Percentiles rank a stretch among this genome's conserved stretches.
These are phyloP conservation scores for Eimeria maxima DNA, from an alignment of 169 alveolate species.

Conservation along the genomic window DNA sequence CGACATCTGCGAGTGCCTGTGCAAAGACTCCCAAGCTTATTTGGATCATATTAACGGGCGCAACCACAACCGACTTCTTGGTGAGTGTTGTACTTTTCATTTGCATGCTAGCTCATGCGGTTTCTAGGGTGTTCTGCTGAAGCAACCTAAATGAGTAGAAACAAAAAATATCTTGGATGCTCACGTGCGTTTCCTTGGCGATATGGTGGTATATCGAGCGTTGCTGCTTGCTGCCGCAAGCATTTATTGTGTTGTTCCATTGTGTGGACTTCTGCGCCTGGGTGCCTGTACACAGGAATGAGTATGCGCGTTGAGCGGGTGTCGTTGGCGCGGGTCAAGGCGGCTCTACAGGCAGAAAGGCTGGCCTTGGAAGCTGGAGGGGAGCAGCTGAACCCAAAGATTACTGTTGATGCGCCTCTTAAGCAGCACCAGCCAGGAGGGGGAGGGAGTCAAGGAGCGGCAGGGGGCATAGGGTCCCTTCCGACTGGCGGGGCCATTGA, in stretches of 20 bases:
- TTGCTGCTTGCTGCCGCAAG: background rate
- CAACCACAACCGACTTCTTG: constrained; percentile 94
- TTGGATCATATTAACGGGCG: constrained; percentile 96
- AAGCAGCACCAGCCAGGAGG: background rate
- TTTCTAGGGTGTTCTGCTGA: background rate
- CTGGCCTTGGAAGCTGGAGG: constrained; percentile 7
- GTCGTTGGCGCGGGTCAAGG: constrained; percentile 91
- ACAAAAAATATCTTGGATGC: background rate
- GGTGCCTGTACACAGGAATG: constrained; percentile 85
- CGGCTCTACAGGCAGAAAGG: constrained; percentile 83
- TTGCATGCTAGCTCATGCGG: background rate
- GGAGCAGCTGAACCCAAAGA: constrained; percentile 30
- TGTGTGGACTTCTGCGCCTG: too few species aligned
- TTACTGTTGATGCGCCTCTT: background rate
- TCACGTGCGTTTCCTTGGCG: background rate
- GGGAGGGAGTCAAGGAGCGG: background rate
- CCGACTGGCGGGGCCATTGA: background rate
- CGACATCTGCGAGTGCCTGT: constrained; percentile 92
- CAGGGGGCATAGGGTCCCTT: constrained; percentile 18
- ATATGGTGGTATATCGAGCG: background rate
- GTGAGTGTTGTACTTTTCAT: constrained; percentile 78
- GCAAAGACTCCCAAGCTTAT: constrained; percentile 94
- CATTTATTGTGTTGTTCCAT: background rate
- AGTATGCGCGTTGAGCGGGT: constrained; percentile 96
- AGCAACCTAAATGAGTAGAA: background rate